phyloP scores from a whole-genome alignment of 2,329 filamentous ascomycete genomes.

The Sporothrix pallida region DNA sequence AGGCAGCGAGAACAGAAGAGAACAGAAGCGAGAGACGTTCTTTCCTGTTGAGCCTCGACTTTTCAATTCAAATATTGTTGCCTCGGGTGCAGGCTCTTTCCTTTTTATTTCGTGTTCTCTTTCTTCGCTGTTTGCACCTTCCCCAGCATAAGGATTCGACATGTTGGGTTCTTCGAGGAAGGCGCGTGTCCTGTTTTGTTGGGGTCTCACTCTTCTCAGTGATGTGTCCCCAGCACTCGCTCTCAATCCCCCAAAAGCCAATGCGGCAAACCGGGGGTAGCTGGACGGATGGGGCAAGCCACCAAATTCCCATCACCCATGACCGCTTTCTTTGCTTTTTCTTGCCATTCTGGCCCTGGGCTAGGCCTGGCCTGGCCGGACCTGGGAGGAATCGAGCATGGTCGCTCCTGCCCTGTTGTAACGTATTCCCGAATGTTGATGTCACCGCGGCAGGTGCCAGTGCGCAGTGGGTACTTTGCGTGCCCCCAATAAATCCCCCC shows the following conservation, averaged over 20 bases:
- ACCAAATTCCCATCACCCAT: slow-evolving; percentile 15
- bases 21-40: not conserved
- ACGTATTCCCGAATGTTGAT: slow-evolving; percentile 23
- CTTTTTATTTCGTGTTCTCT: slow-evolving; percentile 1
- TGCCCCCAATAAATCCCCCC: slow-evolving; percentile 5
- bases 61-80: not conserved
- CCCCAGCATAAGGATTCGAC: slow-evolving; percentile 9
- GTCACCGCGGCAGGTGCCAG: slow-evolving; percentile 26
- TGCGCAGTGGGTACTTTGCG: slow-evolving; percentile 10
- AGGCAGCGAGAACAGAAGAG: not conserved
- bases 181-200: slow-evolving; percentile 27
- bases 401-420: slow-evolving; percentile 13
- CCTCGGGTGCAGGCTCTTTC: not conserved
- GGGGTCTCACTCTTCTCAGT: slow-evolving; percentile 14
- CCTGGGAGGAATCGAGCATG: not conserved
- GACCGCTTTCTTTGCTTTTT: slow-evolving; percentile 9
- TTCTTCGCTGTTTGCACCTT: not conserved
- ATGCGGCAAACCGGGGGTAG: slow-evolving; percentile 8
- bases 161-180: slow-evolving; percentile 10
- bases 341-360: not conserved
- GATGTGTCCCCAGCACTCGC: slow-evolving; percentile 2
- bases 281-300: not conserved
- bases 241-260: not conserved
- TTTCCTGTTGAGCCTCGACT: not conserved
- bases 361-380: slow-evolving; percentile 1